These are phyloP conservation scores for Debaryomyces subglobosus DNA, from an alignment of 1,139 yeast species.

Conservation along the genomic window DNA sequence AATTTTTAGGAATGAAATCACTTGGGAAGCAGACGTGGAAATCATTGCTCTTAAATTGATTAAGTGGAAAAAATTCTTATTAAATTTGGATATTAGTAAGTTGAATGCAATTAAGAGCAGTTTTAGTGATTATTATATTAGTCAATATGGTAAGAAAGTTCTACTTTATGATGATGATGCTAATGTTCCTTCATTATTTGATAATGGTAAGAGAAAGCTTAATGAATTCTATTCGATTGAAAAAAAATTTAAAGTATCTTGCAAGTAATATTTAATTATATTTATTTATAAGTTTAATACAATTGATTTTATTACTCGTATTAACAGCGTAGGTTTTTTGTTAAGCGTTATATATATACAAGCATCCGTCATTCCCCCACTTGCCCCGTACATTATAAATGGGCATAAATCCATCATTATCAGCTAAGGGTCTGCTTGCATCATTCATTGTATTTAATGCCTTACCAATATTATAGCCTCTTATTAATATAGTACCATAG, in stretches of 20 bases:
- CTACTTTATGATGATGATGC: slow-evolving; percentile 14
- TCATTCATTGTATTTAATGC: slow-evolving; percentile 20
- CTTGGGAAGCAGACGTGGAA: slow-evolving; percentile 32
- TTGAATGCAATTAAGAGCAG: slow-evolving; percentile 29
- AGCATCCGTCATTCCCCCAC: slow-evolving; percentile 77
- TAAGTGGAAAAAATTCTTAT: slow-evolving; percentile 38
- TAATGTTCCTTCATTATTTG: slow-evolving; percentile 19
- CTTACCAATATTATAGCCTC: slow-evolving; percentile 72
- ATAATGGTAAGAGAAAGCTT: slow-evolving; percentile 22
- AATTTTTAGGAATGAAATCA: slow-evolving; percentile 26
- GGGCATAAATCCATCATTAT: slow-evolving; percentile 66
- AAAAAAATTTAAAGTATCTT: slow-evolving; percentile 16
- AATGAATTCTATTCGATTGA: slow-evolving; percentile 12
- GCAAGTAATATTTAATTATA: slow-evolving; percentile 13
- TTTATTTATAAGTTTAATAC: background rate
- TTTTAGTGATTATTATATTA: slow-evolving; percentile 34
- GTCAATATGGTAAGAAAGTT: slow-evolving; percentile 40
- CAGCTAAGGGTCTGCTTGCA: slow-evolving; percentile 25
- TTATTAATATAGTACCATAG: slow-evolving; percentile 56
- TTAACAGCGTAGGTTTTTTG: background rate
- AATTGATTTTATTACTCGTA: background rate
- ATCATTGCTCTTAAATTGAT: slow-evolving; percentile 25
- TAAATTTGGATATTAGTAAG: slow-evolving; percentile 21
- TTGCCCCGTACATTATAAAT: slow-evolving; percentile 52
- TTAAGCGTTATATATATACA: slow-evolving; percentile 40